Evolutionary conservation across 768 basidiomycete genomes (phyloP), one percentile per base, ranked within the genome.

Genomic region (Rhodotorula diobovata): DNA sequence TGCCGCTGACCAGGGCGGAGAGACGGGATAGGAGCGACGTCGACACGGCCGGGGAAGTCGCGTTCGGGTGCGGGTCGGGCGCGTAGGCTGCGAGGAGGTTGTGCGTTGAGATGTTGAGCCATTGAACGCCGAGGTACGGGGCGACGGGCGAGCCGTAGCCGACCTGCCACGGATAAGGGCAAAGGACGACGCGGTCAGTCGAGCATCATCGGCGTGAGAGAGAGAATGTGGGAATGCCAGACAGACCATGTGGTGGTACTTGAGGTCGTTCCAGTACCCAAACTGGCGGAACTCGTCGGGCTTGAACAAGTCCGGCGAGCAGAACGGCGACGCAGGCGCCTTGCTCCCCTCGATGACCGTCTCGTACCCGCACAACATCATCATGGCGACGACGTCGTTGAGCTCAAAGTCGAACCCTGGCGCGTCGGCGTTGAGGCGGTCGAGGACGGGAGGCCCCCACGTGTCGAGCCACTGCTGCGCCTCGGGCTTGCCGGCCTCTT

Each of bases 91-190:
- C 61, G 39, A 70, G 20, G 39, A 71, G 70, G 51, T 67, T 71
- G 66, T 67, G 75, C 20, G 61, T 72, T 18, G 61, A 79, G 21
- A 80, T 79, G 69, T 79, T 80, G 57, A 80, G 76, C 81, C 81
- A 82, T 0, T 79, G 80, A 41, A 78, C 72, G 53, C 81, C 81
- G 35, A 82, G 76, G 72, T 81, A 81, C 0, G 81, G 80, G 0
- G 80, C 74, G 25, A 81, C 76, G 9, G 66, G 30, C 28, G 76
- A 74, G 8, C 80, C 80, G 76, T 81, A 82, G 8, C 81, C 81
- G 73, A 81, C 79, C 37, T 41, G 12, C n/a, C 2, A 12, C 6
- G 4, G 32, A 21, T 11, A 10, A 23, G 18, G 6, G n/a, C n/a
- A 32, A 25, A 32, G 32, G 5, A 21, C n/a, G n/a, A n/a, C n/a